A percentile compares a stretch with the other conserved stretches of the same genome.
Conservation (phyloP, 768 basidiomycete genomes). For the Hemileccinum rubropunctum region DNA sequence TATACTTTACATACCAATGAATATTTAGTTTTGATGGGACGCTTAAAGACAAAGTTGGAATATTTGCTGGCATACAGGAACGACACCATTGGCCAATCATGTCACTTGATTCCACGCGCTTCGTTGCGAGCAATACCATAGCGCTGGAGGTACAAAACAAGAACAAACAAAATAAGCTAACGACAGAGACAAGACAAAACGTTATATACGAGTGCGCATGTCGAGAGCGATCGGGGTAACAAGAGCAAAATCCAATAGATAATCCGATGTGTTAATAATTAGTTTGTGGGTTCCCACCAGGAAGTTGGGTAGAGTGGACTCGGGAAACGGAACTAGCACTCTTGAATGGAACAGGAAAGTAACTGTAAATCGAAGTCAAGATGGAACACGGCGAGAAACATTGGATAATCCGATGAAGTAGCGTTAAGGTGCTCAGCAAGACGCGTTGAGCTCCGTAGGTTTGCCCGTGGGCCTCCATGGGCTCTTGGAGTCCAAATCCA, state of each 20-base stretch:
- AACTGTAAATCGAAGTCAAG: constrained; percentile 25
- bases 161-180: constrained; percentile 26
- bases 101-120: constrained; percentile 10
- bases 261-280: constrained; percentile 28
- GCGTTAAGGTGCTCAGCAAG: constrained; percentile 16
- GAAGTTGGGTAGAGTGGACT: constrained; percentile 16
- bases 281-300: constrained; percentile 25
- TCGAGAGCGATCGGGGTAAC: constrained; percentile 39
- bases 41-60: no score
- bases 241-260: constrained; percentile 32
- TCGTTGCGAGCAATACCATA: no score
- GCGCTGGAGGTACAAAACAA: constrained; percentile 33
- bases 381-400: constrained; percentile 11
- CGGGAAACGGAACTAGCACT: constrained; percentile 16
- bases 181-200: constrained; percentile 33
- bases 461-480: constrained; percentile 33
- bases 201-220: constrained; percentile 33
- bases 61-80: no score
- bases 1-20: constrained; percentile 12
- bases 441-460: constrained; percentile 16
- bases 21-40: not conserved
- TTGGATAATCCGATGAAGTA: constrained; percentile 8
- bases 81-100: constrained; percentile 8
- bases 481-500: constrained; percentile 53
- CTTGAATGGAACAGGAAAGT: constrained; percentile 10